Evolutionary conservation across 192 early-diverging fungal species (phyloP), one percentile per base, ranked within the genome.

Genomic region (Podila clonocystis): DNA sequence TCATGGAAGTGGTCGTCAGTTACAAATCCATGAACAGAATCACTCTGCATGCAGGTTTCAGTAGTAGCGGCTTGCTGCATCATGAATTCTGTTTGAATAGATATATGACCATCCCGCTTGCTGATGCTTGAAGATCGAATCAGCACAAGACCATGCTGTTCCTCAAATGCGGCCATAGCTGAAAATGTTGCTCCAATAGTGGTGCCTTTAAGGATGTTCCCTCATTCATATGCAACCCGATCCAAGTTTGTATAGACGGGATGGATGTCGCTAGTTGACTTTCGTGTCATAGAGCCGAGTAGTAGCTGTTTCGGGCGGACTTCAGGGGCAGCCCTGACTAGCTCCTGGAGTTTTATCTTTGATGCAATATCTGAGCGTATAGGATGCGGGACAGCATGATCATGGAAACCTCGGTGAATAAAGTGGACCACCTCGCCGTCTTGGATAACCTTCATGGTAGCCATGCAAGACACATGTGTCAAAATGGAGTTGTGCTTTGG

Each of bases 1-100:
- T 73, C 63, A 9, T 50, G 20, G 31, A 34, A 62, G 19, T 62
- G 24, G 9, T 28, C 26, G 8, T 66, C 58, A 13, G 22, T 3
- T 2, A 73, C 31, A 7, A 65, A 66, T 8, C 58, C 57, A 50
- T 73, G 72, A 8, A 73, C 45, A 0, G 64, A 66, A 33, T 73
- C 72, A 45, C 45, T 73, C 24, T 73, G 64, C 58, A 62, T 60
- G 64, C 64, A 50, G 9, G 36, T 63, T 5, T 62, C 20, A 3
- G 12, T 2, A 2, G 9, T 9, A 15, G 31, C 29, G 36, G 50
- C 24, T 26, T 4, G 6, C 2, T 57, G 19, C 17, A 7, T 52
- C 69, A 71, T 71, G 60, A 63, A 63, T 1, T 34, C 48, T 7
- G 69, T 63, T 24, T 71, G 69, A 2, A 71, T 17, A 20, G 50